Evolutionary conservation across 2,329 filamentous ascomycete genomes (phyloP).

Genomic region (Talaromyces sp.): DNA sequence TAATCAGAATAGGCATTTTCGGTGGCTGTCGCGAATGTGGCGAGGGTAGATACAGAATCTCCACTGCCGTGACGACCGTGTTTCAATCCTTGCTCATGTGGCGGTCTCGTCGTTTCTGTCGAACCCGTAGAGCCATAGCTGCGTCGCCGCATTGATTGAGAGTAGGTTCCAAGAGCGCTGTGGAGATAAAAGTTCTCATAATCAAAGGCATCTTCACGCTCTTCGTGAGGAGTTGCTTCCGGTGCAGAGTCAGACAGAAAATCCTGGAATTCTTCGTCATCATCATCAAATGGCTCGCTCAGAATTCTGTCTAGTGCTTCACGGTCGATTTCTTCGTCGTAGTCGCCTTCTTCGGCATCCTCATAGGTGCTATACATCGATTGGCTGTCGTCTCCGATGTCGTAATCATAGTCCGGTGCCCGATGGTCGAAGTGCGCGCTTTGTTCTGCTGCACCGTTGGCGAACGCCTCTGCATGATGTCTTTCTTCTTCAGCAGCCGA

Average conservation of each 20-base stretch:
- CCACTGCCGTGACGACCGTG: slow-evolving; percentile 50
- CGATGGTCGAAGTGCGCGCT: neutral
- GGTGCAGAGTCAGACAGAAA: slow-evolving; percentile 30
- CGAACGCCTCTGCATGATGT: neutral
- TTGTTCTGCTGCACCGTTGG: neutral
- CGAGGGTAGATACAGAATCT: slow-evolving; percentile 56
- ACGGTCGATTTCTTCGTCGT: slow-evolving; percentile 53
- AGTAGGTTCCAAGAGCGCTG: slow-evolving; percentile 70
- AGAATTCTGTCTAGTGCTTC: slow-evolving; percentile 52
- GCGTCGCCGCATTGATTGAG: slow-evolving; percentile 24
- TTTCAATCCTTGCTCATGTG: slow-evolving; percentile 14
- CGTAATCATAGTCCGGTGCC: slow-evolving; percentile 15
- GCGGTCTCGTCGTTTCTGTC: slow-evolving; percentile 44
- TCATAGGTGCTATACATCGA: slow-evolving; percentile 34
- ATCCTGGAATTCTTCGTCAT: slow-evolving; percentile 16
- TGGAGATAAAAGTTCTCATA: slow-evolving; percentile 95
- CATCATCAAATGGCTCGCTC: slow-evolving; percentile 28
- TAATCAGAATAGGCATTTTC: slow-evolving; percentile 39
- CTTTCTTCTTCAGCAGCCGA: neutral
- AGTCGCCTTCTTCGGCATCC: slow-evolving; percentile 37
- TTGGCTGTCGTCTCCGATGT: slow-evolving; percentile 19
- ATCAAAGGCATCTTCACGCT: slow-evolving; percentile 90
- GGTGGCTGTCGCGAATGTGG: slow-evolving; percentile 58
- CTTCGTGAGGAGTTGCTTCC: slow-evolving; percentile 71
- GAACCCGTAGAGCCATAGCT: slow-evolving; percentile 42